A percentile compares a stretch with the other conserved stretches of the same genome.
These are phyloP conservation scores for Bacidia gigantensis DNA, from an alignment of 495 filamentous ascomycete species.

Conservation along the genomic window DNA sequence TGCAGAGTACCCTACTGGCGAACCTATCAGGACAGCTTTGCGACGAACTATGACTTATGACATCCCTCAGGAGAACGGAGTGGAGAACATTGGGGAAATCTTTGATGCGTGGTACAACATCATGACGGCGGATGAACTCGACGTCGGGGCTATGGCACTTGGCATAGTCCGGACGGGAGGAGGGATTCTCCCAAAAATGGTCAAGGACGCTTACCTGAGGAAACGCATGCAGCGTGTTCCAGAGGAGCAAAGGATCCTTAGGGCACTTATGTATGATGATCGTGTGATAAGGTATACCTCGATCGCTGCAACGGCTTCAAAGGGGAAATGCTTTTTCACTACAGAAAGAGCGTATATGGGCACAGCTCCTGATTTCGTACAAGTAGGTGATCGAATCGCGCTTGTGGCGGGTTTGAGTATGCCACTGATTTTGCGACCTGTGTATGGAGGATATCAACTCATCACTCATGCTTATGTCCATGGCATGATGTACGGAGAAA, in stretches of 20 bases:
- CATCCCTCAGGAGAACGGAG: constrained; percentile 3
- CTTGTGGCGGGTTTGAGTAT: background rate
- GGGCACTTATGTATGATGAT: constrained; percentile 3
- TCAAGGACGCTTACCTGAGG: constrained; percentile 3
- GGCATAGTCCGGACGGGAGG: constrained; percentile 2
- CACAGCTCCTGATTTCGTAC: background rate
- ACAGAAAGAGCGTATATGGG: background rate
- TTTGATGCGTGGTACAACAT: constrained; percentile 4
- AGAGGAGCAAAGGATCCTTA: constrained; percentile 2
- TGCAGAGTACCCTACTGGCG: constrained; percentile 4
- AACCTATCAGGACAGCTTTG: constrained; percentile 4
- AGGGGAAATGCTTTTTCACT: background rate
- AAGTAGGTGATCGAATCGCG: background rate
- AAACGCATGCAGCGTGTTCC: constrained; percentile 4
- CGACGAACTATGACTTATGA: constrained; percentile 6
- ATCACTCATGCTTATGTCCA: background rate
- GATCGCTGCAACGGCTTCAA: background rate
- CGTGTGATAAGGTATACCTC: background rate
- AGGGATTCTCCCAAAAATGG: constrained; percentile 5
- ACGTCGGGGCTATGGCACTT: constrained; percentile 3
- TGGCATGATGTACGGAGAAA: background rate
- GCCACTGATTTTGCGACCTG: background rate
- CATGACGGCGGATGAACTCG: constrained; percentile 5
- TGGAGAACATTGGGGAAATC: constrained; percentile 1
- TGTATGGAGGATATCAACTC: background rate